Evolutionary conservation across 768 basidiomycete genomes (phyloP), one percentile per base, ranked within the genome.

Genomic region (Pisolithus tinctorius): DNA sequence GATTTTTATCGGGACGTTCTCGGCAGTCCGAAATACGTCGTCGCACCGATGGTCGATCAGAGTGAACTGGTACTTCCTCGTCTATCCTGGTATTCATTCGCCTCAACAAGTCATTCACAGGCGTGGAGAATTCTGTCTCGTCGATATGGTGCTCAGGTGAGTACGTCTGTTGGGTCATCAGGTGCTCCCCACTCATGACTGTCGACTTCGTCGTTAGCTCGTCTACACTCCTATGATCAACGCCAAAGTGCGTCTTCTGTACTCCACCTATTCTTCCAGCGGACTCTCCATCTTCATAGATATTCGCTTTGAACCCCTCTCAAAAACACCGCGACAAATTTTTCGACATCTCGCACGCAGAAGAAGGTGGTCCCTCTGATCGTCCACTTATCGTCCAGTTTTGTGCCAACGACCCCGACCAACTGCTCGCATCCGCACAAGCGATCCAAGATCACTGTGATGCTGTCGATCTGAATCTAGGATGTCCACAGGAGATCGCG

Each of bases 11-110:
- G 72, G 25, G 71, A 83, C 50, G 79, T 90, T 1, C 74, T 97
- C 25, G 86, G 88, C 7, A 85, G 84, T 60, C 90, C 95, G 8
- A 93, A 88, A 68, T 86, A 81, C 62, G 79, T 98, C 38, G 91
- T 97, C 16, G 95, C 92, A 8, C 96, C 96, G 16, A 99, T 99
- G 96, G 96, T 98, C 0, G 96, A 98, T 67, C 93, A 96, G 72
- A 91, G 88, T 62, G 95, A 97, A 68, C 76, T 97, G 66, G 94
- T 96, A 60, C 60, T 87, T 78, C 10, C 31, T 8, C 36, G 13
- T 4, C 11, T 47, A n/a, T 25, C 23, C 1, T 14, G 34, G 36
- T 14, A 20, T 39, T 20, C 48, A 25, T 47, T 56, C 17, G 37
- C 26, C 1, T 26, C 44, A 4, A 31, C 34, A 43, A 8, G 50